A percentile compares a stretch with the other conserved stretches of the same genome.
Conservation (phyloP, 1,139 yeast species). For the Protomyces gravidus region DNA sequence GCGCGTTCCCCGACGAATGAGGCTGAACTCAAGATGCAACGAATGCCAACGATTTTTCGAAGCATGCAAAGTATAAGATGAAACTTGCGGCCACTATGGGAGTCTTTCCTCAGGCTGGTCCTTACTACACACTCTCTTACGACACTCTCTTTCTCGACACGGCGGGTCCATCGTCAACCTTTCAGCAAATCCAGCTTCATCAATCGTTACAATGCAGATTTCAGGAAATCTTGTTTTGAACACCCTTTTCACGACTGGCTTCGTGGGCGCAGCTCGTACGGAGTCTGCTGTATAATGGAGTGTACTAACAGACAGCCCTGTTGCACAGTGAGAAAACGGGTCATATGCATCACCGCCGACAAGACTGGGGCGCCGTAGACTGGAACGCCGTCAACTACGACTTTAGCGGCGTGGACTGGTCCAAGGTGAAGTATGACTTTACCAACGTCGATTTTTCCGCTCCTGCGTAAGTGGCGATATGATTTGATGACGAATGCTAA, state of each 20-base stretch:
- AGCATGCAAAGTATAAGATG: neutral
- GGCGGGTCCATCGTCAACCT: neutral
- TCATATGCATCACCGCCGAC: conserved; percentile 22
- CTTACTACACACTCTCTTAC: conserved; percentile 1
- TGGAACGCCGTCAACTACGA: conserved; percentile 17
- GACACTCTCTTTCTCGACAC: neutral
- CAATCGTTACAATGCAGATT: neutral
- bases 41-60: neutral
- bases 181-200: neutral
- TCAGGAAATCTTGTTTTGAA: neutral
- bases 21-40: neutral
- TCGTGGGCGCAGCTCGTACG: neutral
- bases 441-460: conserved; percentile 15
- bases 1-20: neutral
- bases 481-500: neutral
- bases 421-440: conserved; percentile 18
- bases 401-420: conserved; percentile 22
- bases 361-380: conserved; percentile 20
- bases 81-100: neutral
- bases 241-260: neutral
- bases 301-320: neutral
- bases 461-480: conserved; percentile 1
- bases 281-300: neutral
- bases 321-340: neutral
- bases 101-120: neutral